Percentiles rank a stretch among this genome's conserved stretches.
Evolutionary conservation across 1,284 basidiomycete species (phyloP).

Genomic region (Cutaneotrichosporon cavernicola): DNA sequence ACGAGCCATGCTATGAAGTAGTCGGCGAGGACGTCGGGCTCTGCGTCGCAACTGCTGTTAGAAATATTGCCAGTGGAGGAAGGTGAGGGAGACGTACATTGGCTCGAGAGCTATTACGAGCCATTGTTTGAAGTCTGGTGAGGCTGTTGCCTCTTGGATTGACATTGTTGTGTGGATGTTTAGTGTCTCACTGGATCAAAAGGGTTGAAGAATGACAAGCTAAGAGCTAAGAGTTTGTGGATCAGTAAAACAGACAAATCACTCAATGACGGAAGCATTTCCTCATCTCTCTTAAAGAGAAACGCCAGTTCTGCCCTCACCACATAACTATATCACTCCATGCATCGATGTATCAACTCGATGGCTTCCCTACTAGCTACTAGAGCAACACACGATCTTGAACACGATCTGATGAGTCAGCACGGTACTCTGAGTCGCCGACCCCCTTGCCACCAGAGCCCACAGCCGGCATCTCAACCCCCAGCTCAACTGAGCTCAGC

Average conservation of each 20-base stretch:
- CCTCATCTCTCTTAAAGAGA: no score
- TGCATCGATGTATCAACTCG: no score
- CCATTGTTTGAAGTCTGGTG: constrained; percentile 60
- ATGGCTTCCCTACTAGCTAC: no score
- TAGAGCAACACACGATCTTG: not conserved
- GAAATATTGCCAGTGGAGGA: not conserved
- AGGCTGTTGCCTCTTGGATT: constrained; percentile 35
- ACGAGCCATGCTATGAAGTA: constrained; percentile 86
- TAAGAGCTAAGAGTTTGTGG: not conserved
- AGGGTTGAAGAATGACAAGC: not conserved
- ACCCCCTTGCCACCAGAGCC: not conserved
- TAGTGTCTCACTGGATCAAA: not conserved
- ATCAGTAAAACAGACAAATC: not conserved
- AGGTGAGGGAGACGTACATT: constrained; percentile 60
- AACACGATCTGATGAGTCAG: not conserved
- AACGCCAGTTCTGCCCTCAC: no score
- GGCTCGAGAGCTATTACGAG: constrained; percentile 78
- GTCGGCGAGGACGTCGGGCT: constrained; percentile 87
- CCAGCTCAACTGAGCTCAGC: not conserved
- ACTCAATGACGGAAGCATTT: not conserved
- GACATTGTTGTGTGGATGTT: not conserved
- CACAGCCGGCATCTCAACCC: not conserved
- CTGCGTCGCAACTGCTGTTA: constrained; percentile 80
- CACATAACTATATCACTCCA: no score
- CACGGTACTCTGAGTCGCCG: not conserved